phyloP scores from a whole-genome alignment of 148 eudicot species.

The Rhododendron henanense region DNA sequence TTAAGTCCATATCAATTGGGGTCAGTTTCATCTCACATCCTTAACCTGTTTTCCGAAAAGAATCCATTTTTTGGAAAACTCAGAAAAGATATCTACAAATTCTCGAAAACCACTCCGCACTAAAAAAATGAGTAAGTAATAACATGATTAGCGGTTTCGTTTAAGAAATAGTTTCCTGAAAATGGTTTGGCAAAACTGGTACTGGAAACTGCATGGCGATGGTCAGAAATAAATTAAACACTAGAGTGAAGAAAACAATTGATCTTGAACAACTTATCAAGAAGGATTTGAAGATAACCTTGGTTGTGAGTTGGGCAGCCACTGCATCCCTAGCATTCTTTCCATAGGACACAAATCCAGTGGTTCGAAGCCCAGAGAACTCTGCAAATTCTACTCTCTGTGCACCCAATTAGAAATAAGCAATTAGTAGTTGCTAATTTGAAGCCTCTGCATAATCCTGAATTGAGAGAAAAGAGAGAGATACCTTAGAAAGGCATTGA shows the following conservation, averaged over 20 bases:
- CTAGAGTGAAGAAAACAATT: not conserved
- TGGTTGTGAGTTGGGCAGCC: conserved; percentile 58
- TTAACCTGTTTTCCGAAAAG: not conserved
- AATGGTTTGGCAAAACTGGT: not conserved
- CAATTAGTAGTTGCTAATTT: not conserved
- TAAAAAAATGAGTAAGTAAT: too few relatives aligned
- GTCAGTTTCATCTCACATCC: not conserved
- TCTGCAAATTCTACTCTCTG: conserved; percentile 77
- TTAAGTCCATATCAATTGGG: not conserved
- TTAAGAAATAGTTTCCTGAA: not conserved
- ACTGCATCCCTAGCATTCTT: conserved; percentile 47
- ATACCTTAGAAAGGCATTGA: conserved; percentile 77
- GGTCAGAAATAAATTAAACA: not conserved
- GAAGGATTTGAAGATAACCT: conserved; percentile 36
- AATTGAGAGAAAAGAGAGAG: not conserved
- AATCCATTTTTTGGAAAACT: not conserved
- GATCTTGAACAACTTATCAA: not conserved
- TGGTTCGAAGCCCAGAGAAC: conserved; percentile 72
- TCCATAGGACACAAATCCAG: conserved; percentile 48
- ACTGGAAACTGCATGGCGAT: not conserved
- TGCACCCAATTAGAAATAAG: conserved; percentile 9
- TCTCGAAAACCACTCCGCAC: not conserved
- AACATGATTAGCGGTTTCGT: not conserved
- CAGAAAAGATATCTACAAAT: too few relatives aligned
- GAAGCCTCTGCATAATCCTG: not conserved